These are phyloP conservation scores for Boletus rubroflammeus DNA, from an alignment of 768 basidiomycete species.

Conservation along the genomic window DNA sequence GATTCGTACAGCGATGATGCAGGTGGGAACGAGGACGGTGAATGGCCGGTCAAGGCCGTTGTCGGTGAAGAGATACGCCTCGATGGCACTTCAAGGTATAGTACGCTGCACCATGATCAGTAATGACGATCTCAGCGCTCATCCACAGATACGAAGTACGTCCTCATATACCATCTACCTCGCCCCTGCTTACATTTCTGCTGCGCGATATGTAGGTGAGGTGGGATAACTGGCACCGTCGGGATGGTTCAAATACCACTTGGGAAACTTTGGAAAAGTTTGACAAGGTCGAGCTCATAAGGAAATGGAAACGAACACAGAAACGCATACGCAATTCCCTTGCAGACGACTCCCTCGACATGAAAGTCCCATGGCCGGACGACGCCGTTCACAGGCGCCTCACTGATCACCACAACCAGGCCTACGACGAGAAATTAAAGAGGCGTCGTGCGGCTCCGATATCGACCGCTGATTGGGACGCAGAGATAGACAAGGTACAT, in stretches of 20 bases:
- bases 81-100: slow-evolving; percentile 29
- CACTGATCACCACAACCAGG: slow-evolving; percentile 44
- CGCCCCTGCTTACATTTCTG: not conserved
- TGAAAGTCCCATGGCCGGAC: slow-evolving; percentile 38
- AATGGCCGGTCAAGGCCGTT: slow-evolving; percentile 29
- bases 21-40: slow-evolving; percentile 29
- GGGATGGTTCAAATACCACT: slow-evolving; percentile 52
- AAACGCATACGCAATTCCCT: slow-evolving; percentile 25
- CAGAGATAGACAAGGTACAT: slow-evolving; percentile 22
- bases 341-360: slow-evolving; percentile 33
- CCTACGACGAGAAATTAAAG: slow-evolving; percentile 42
- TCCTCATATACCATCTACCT: not conserved
- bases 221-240: slow-evolving; percentile 51
- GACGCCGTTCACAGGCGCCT: slow-evolving; percentile 42
- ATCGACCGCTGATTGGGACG: slow-evolving; percentile 25
- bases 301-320: slow-evolving; percentile 36
- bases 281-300: slow-evolving; percentile 18
- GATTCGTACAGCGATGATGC: slow-evolving; percentile 33
- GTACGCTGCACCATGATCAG: not conserved
- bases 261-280: slow-evolving; percentile 38
- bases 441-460: slow-evolving; percentile 2
- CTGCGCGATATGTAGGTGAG: slow-evolving; percentile 37
- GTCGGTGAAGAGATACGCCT: slow-evolving; percentile 32
- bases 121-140: slow-evolving; percentile 1
- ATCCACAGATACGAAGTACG: slow-evolving; percentile 32